Base-by-base conservation (phyloP, 139 green algal genomes). In the Chlamydomonas schloesseri region DNA sequence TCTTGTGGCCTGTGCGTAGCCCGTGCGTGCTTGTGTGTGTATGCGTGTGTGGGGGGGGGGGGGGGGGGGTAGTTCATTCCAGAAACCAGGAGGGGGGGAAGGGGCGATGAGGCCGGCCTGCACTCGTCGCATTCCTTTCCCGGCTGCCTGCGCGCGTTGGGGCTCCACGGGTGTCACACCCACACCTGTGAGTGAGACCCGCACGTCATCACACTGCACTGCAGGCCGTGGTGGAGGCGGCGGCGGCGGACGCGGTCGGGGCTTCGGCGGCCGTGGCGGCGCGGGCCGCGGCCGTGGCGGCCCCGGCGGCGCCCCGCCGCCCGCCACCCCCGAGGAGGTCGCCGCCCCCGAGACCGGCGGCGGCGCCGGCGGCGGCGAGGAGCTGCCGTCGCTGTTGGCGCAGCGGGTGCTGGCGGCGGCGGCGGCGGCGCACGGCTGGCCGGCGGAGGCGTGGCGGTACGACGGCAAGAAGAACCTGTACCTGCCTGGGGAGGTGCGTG, bases 391-490 rank as follows among this genome's bases (percentile, higher is more conserved):
- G 50, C 79, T 47, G n/a, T 29, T 85, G 65, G 50, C 79, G 47
- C 64, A 85, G 23, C 74, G 50, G 20, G 71, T 91, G 28, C 62
- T 92, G 33, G 62, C 3, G 13, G 33, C 69, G 36, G 46, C 80
- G 53, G 81, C 89, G 6, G 23, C 31, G 58, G 47, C 71, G 50
- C 31, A 92, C 74, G 80, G 73, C 42, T 92, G 89, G 89, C 9
- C 60, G 4, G 14, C 18, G 13, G 82, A 81, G 21, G 53, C 81
- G 0, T 90, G 75, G 75, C 83, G 70, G 0, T 92, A 74, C 67
- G 89, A 92, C 50, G 77, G 89, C 36, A 75, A 75, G 68, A 90
- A 90, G 74, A 90, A 89, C 85, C 64, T 90, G 50, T 92, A 84
- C 73, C 53, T 84, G 20, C 79, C 83, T 2, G n/a, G 34, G 3